Conservation (phyloP, 2,329 filamentous ascomycete genomes). For the Penicillium sp. region DNA sequence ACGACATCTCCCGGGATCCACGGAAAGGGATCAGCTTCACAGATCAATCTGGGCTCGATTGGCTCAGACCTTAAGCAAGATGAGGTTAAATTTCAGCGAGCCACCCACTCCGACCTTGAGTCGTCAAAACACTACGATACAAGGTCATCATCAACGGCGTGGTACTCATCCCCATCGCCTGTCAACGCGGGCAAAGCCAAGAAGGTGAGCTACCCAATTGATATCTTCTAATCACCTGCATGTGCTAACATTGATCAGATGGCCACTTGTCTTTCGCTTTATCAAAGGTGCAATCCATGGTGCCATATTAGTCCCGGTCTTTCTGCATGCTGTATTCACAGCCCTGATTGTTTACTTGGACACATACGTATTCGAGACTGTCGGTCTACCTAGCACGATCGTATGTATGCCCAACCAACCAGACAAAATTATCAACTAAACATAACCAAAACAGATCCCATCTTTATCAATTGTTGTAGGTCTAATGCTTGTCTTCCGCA, state of each 20-base stretch:
- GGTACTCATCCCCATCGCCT: constrained; percentile 32
- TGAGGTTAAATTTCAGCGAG: constrained; percentile 33
- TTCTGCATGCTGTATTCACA: constrained; percentile 58
- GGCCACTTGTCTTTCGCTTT: constrained; percentile 63
- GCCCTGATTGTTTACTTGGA: constrained; percentile 59
- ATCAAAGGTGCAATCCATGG: constrained; percentile 63
- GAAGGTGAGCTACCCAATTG: constrained; percentile 19
- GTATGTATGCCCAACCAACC: constrained; percentile 34
- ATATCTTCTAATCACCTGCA: background rate
- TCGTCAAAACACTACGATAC: constrained; percentile 29
- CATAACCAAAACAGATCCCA: constrained; percentile 47
- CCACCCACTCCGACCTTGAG: constrained; percentile 32
- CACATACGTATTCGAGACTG: constrained; percentile 48
- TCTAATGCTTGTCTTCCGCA: constrained; percentile 66
- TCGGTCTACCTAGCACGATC: constrained; percentile 58
- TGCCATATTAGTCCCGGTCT: constrained; percentile 56
- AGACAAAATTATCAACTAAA: background rate
- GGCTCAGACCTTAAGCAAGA: background rate
- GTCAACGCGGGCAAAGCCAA: constrained; percentile 33
- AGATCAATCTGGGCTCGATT: background rate
- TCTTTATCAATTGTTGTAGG: constrained; percentile 65
- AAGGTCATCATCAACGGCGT: constrained; percentile 20
- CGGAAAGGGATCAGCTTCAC: background rate
- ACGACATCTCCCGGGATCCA: background rate
- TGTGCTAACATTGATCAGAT: constrained; percentile 39